Conservation (phyloP, 306 rosid genomes). For the Quercus glauca region DNA sequence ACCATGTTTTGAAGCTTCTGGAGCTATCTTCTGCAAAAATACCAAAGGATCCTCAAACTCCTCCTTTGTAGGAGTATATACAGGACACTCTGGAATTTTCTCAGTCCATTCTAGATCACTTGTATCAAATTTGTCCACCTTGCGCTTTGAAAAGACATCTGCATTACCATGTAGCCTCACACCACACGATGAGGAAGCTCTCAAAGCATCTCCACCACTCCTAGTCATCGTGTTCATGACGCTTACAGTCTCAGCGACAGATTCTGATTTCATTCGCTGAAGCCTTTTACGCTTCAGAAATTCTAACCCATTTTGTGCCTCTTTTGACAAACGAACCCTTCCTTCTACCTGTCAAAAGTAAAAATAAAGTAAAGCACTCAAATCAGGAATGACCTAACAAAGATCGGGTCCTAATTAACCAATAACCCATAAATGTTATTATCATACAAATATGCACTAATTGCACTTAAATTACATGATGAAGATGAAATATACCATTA, state of each 20-base stretch:
- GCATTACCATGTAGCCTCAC: slow-evolving; percentile 54
- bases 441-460: background rate
- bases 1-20: slow-evolving; percentile 97
- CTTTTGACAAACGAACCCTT: slow-evolving; percentile 66
- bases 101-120: slow-evolving; percentile 84
- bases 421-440: background rate
- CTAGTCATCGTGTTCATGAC: slow-evolving; percentile 59
- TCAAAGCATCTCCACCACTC: slow-evolving; percentile 93
- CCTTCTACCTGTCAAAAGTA: slow-evolving; percentile 72
- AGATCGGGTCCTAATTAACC: background rate
- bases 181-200: slow-evolving; percentile 71
- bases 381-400: background rate
- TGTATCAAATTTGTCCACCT: slow-evolving; percentile 85
- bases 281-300: slow-evolving; percentile 72
- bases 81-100: slow-evolving; percentile 85
- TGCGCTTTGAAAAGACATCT: slow-evolving; percentile 55
- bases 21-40: slow-evolving; percentile 91
- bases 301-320: slow-evolving; percentile 72
- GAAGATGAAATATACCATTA: background rate
- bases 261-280: slow-evolving; percentile 52
- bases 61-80: slow-evolving; percentile 78
- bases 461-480: background rate
- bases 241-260: slow-evolving; percentile 37
- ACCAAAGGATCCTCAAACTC: slow-evolving; percentile 92
- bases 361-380: background rate